These are phyloP conservation scores for Papilionanthe hybrid DNA, from an alignment of 116 monocot genomes.

Conservation along the genomic window DNA sequence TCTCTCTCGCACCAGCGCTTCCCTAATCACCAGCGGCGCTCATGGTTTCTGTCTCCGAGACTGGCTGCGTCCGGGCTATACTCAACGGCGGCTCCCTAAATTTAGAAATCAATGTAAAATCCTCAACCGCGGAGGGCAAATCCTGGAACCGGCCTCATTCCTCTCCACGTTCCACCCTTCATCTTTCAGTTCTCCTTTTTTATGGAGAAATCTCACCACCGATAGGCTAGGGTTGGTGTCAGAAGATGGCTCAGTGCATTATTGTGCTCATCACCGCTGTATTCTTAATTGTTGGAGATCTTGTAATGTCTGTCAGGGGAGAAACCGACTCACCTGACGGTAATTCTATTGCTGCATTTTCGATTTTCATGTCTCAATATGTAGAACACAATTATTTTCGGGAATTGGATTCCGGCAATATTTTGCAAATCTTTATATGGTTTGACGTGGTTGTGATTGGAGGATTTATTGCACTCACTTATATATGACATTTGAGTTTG, in stretches of 20 bases:
- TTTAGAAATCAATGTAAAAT: conserved; percentile 21
- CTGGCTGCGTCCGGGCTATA: conserved; percentile 1
- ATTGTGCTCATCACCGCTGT: not conserved
- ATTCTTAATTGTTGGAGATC: not conserved
- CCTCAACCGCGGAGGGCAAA: not conserved
- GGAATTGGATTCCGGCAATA: not conserved
- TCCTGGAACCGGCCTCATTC: not conserved
- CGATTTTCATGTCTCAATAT: not conserved
- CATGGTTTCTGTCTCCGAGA: not conserved
- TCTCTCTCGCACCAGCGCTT: conserved; percentile 2
- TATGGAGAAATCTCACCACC: not conserved
- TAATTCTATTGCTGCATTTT: not conserved
- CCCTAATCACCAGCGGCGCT: not conserved
- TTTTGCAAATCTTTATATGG: no score
- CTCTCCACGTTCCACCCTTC: not conserved
- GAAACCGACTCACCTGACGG: conserved; percentile 34
- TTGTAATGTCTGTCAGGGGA: conserved; percentile 3
- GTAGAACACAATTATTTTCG: not conserved
- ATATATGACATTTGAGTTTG: no score
- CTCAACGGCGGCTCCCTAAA: conserved; percentile 12
- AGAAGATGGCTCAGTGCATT: conserved; percentile 10
- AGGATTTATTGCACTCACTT: no score
- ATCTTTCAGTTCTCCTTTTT: not conserved
- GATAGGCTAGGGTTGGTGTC: not conserved
- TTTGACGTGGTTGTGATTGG: no score